These are phyloP conservation scores for Penicillium tannophilum DNA, from an alignment of 495 filamentous ascomycete genomes.

Conservation along the genomic window DNA sequence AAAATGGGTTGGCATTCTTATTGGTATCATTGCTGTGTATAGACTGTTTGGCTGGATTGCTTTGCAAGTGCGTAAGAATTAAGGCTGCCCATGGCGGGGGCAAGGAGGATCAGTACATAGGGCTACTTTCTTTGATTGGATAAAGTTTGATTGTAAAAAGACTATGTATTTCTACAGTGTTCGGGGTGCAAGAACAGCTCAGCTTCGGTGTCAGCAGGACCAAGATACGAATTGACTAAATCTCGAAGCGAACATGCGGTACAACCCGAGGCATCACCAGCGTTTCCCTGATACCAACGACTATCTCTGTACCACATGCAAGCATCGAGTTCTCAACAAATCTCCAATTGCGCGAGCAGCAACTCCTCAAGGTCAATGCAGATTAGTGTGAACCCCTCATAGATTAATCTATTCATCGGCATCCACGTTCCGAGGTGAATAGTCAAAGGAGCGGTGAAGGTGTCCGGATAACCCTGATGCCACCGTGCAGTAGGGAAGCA, in stretches of 20 bases:
- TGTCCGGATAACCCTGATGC: constrained; percentile 17
- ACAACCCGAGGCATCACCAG: not conserved
- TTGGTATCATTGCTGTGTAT: constrained; percentile 73
- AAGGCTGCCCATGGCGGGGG: not conserved
- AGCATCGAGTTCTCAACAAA: not conserved
- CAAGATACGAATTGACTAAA: too few relatives aligned
- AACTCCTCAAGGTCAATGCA: not conserved
- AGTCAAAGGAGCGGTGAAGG: constrained; percentile 29
- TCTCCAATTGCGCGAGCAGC: not conserved
- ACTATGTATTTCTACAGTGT: too few relatives aligned
- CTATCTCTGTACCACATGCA: constrained; percentile 1
- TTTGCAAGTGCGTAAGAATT: constrained; percentile 35
- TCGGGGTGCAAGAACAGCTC: too few relatives aligned
- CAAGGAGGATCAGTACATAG: too few relatives aligned
- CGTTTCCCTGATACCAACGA: not conserved
- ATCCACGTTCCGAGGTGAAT: not conserved
- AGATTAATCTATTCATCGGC: constrained; percentile 3
- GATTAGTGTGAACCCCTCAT: not conserved
- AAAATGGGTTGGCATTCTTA: constrained; percentile 73
- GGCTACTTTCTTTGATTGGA: too few relatives aligned
- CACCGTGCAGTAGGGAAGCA: constrained; percentile 26
- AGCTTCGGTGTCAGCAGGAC: too few relatives aligned
- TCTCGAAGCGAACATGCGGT: too few relatives aligned
- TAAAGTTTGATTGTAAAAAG: too few relatives aligned
- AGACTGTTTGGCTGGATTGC: constrained; percentile 61